Evolutionary conservation across 257 asterid species (phyloP).

Genomic region (Cruciata laevipes): DNA sequence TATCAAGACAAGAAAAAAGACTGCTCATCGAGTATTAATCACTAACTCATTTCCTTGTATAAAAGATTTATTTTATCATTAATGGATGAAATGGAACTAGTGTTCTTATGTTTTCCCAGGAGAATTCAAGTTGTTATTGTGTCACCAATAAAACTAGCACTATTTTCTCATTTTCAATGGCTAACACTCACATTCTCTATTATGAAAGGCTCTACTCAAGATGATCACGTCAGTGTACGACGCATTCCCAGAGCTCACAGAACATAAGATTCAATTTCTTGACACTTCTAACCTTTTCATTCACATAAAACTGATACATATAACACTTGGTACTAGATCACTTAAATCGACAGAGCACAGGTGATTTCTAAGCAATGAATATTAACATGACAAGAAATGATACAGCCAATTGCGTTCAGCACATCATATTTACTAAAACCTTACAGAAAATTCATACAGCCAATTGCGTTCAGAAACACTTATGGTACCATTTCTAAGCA

Average conservation of each 20-base stretch:
- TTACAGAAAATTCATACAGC: too few relatives aligned
- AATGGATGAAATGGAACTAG: not conserved
- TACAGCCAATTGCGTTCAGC: too few relatives aligned
- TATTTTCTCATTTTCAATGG: constrained; percentile 6
- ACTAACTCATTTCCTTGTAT: not conserved
- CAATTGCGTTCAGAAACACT: too few relatives aligned
- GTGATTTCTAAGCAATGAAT: too few relatives aligned
- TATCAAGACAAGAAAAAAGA: constrained; percentile 36
- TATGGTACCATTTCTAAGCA: too few relatives aligned
- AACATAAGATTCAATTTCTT: constrained; percentile 36
- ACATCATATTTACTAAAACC: too few relatives aligned
- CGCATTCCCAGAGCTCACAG: constrained; percentile 61
- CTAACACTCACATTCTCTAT: not conserved
- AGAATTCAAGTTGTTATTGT: constrained; percentile 51
- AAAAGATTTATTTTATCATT: not conserved
- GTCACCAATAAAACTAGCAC: constrained; percentile 66
- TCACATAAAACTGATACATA: too few relatives aligned
- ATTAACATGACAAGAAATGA: constrained; percentile 14
- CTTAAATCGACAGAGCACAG: too few relatives aligned
- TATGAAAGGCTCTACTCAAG: constrained; percentile 42
- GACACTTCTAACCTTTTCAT: not conserved
- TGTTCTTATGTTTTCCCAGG: constrained; percentile 30
- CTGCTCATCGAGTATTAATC: constrained; percentile 51
- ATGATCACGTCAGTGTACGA: constrained; percentile 45
- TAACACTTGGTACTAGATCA: too few relatives aligned